phyloP scores from a whole-genome alignment of 1,284 basidiomycete species.

The Schizopora paradoxa region DNA sequence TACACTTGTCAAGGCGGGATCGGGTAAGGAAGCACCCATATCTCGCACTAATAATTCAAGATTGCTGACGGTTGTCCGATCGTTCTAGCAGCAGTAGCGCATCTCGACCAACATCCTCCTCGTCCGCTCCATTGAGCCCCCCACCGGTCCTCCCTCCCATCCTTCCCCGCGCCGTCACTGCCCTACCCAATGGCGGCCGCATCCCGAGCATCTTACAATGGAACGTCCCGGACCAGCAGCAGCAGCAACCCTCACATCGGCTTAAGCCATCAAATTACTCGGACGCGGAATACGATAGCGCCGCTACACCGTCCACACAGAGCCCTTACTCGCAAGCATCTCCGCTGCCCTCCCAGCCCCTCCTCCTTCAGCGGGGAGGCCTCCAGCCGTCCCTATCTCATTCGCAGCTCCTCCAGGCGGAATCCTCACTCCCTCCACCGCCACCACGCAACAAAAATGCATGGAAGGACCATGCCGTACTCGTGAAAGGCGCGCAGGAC shows the following conservation, averaged over 20 bases:
- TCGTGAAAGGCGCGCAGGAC: conserved; percentile 7
- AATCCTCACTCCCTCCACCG: conserved; percentile 7
- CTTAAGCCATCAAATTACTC: conserved; percentile 1
- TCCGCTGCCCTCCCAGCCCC: conserved; percentile 4
- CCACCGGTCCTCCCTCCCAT: conserved; percentile 12
- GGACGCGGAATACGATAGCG: conserved; percentile 3
- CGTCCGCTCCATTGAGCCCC: conserved; percentile 11
- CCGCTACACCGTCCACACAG: neutral
- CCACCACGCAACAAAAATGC: conserved; percentile 16
- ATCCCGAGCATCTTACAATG: conserved; percentile 8
- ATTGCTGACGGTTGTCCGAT: neutral
- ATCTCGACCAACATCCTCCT: conserved; percentile 9
- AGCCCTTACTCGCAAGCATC: neutral
- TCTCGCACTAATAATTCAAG: neutral
- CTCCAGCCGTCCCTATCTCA: neutral
- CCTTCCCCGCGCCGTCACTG: conserved; percentile 2
- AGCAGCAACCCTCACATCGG: neutral
- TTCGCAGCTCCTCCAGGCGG: conserved; percentile 33
- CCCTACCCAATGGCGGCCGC: conserved; percentile 4
- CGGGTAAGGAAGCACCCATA: neutral
- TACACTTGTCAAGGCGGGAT: neutral
- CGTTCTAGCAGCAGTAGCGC: neutral
- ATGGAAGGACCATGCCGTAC: conserved; percentile 13
- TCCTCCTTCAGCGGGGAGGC: neutral
- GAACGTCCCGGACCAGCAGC: conserved; percentile 3